These are phyloP conservation scores for Puccinellia tenuiflora DNA, from an alignment of 176 grass and related monocot species.

Conservation along the genomic window DNA sequence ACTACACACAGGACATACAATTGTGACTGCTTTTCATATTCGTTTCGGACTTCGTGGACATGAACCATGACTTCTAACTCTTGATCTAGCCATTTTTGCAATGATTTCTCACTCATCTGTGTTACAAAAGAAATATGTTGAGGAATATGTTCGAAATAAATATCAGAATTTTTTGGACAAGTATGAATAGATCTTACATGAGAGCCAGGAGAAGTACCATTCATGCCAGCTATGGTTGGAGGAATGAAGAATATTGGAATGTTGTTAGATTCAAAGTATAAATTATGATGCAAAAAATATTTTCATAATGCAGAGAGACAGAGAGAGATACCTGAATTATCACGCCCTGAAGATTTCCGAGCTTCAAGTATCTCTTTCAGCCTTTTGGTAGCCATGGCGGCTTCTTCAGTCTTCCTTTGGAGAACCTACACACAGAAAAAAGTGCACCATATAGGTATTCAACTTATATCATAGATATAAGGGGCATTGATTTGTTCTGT, in stretches of 20 bases:
- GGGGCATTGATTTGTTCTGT: not conserved
- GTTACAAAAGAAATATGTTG: slow-evolving; percentile 28
- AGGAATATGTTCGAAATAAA: slow-evolving; percentile 20
- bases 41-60: slow-evolving; percentile 93
- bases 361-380: slow-evolving; percentile 97
- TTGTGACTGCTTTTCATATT: slow-evolving; percentile 98
- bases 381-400: slow-evolving; percentile 96
- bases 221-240: slow-evolving; percentile 46
- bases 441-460: not conserved
- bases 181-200: slow-evolving; percentile 55
- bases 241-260: slow-evolving; percentile 23
- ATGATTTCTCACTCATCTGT: slow-evolving; percentile 77
- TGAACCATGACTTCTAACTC: slow-evolving; percentile 98
- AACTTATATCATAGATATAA: slow-evolving; percentile 21
- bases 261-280: slow-evolving; percentile 36
- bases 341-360: slow-evolving; percentile 78
- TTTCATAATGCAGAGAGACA: not conserved
- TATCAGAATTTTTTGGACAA: not conserved
- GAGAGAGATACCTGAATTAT: slow-evolving; percentile 53
- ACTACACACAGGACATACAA: slow-evolving; percentile 41
- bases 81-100: slow-evolving; percentile 95
- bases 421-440: slow-evolving; percentile 56
- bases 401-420: slow-evolving; percentile 98
- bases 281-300: slow-evolving; percentile 10
- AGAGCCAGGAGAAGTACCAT: slow-evolving; percentile 63